Conservation (phyloP, 805 yeast genomes). For the Wickerhamiella spandovensis region DNA sequence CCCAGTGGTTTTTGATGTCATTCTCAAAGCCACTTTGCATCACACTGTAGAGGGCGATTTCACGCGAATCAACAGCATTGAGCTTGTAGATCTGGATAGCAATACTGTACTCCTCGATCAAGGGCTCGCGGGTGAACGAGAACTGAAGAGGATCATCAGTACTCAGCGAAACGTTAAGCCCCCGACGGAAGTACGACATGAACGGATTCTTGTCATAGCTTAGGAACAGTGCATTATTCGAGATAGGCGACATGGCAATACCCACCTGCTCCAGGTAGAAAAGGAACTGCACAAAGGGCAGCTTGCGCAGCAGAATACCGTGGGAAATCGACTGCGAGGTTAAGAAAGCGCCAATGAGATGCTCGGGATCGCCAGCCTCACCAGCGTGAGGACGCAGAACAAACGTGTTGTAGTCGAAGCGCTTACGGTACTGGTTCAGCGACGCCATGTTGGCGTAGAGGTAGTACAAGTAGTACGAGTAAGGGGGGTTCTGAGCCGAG, state of each 20-base stretch:
- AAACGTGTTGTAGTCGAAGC: constrained; percentile 70
- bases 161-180: constrained; percentile 84
- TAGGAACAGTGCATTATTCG: constrained; percentile 89
- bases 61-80: constrained; percentile 94
- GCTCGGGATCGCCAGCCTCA: constrained; percentile 99
- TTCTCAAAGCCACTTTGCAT: constrained; percentile 89
- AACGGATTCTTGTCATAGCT: constrained; percentile 97
- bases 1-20: constrained; percentile 85
- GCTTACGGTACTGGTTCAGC: constrained; percentile 69
- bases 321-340: constrained; percentile 89
- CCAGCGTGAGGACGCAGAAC: constrained; percentile 98
- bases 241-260: constrained; percentile 95
- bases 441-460: constrained; percentile 76
- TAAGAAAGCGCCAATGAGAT: constrained; percentile 76
- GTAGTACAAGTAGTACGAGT: constrained; percentile 86
- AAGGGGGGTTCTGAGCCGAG: constrained; percentile 77
- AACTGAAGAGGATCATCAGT: constrained; percentile 98
- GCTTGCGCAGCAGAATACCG: constrained; percentile 83
- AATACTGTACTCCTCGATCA: constrained; percentile 94
- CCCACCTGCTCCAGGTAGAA: constrained; percentile 92
- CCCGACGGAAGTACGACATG: constrained; percentile 78
- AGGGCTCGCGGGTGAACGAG: constrained; percentile 91
- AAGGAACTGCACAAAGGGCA: constrained; percentile 88
- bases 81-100: constrained; percentile 96
- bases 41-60: constrained; percentile 86